Evolutionary conservation across 805 yeast species (phyloP).

Genomic region (Candida piceae): DNA sequence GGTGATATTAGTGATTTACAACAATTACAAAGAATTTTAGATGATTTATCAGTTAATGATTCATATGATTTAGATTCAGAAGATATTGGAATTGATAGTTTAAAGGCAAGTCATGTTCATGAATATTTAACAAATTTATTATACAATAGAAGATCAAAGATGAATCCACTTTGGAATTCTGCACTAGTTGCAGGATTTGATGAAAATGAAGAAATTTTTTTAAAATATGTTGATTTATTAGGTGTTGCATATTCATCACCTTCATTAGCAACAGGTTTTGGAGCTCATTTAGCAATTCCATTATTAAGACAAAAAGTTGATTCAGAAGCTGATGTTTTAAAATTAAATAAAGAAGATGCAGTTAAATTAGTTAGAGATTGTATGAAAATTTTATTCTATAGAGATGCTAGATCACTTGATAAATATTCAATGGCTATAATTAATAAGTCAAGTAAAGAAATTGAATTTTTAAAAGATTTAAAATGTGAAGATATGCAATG

Average conservation of each 20-base stretch:
- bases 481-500: slow-evolving; percentile 75
- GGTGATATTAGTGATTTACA: slow-evolving; percentile 97
- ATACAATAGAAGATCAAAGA: slow-evolving; percentile 83
- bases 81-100: slow-evolving; percentile 33
- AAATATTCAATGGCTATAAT: slow-evolving; percentile 77
- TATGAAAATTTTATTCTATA: slow-evolving; percentile 90
- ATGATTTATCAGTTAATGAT: slow-evolving; percentile 74
- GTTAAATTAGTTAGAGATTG: slow-evolving; percentile 71
- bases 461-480: slow-evolving; percentile 52
- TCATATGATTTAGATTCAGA: slow-evolving; percentile 52
- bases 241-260: slow-evolving; percentile 91
- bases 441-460: slow-evolving; percentile 52
- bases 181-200: slow-evolving; percentile 86
- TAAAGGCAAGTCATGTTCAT: slow-evolving; percentile 84
- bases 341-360: slow-evolving; percentile 70
- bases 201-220: slow-evolving; percentile 62
- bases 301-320: slow-evolving; percentile 81
- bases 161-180: slow-evolving; percentile 97
- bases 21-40: slow-evolving; percentile 66
- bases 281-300: slow-evolving; percentile 92
- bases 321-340: slow-evolving; percentile 66
- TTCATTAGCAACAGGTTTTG: slow-evolving; percentile 92
- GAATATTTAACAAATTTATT: slow-evolving; percentile 80
- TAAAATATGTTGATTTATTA: slow-evolving; percentile 82
- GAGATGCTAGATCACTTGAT: slow-evolving; percentile 93